phyloP scores from a whole-genome alignment of 2,329 filamentous ascomycete species.

The Ceratocystiopsis minuta region DNA sequence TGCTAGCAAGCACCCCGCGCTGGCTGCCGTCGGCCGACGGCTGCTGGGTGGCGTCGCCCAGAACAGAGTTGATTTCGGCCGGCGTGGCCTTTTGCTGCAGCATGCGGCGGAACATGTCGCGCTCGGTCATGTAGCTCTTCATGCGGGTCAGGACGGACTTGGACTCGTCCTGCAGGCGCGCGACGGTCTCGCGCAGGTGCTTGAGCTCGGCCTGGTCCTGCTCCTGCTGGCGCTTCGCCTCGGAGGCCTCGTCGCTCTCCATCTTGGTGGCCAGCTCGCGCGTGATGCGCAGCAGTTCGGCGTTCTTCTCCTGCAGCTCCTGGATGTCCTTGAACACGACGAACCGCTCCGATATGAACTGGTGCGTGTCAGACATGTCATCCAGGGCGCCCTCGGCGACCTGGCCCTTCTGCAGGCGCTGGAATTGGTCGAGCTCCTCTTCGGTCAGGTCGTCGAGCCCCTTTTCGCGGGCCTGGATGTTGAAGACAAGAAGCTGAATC shows the following conservation, averaged over 20 bases:
- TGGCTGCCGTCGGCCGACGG: slow-evolving; percentile 39
- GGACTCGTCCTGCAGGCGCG: slow-evolving; percentile 57
- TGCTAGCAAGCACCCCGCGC: slow-evolving; percentile 37
- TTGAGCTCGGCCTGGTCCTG: slow-evolving; percentile 53
- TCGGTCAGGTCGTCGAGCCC: slow-evolving; percentile 53
- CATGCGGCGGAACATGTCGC: slow-evolving; percentile 94
- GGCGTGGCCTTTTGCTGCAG: slow-evolving; percentile 51
- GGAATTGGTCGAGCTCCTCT: slow-evolving; percentile 56
- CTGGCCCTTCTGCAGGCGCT: slow-evolving; percentile 61
- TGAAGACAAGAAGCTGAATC: slow-evolving; percentile 77
- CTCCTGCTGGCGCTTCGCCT: slow-evolving; percentile 42
- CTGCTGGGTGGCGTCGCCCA: slow-evolving; percentile 33
- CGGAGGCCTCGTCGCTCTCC: slow-evolving; percentile 73
- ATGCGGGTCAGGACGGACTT: slow-evolving; percentile 65
- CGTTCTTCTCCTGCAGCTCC: slow-evolving; percentile 76
- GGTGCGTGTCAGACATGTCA: slow-evolving; percentile 68
- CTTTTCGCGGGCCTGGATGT: slow-evolving; percentile 65
- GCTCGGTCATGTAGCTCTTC: slow-evolving; percentile 86
- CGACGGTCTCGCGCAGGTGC: slow-evolving; percentile 23
- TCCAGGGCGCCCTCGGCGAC: slow-evolving; percentile 51
- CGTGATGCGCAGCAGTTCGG: slow-evolving; percentile 64
- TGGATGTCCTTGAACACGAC: slow-evolving; percentile 73
- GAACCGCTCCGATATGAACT: slow-evolving; percentile 77
- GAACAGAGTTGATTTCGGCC: slow-evolving; percentile 46
- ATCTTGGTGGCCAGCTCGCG: slow-evolving; percentile 74